Percentiles rank a stretch among this genome's conserved stretches.
Conservation (phyloP, 768 basidiomycete species). For the Astraeus odoratus region DNA sequence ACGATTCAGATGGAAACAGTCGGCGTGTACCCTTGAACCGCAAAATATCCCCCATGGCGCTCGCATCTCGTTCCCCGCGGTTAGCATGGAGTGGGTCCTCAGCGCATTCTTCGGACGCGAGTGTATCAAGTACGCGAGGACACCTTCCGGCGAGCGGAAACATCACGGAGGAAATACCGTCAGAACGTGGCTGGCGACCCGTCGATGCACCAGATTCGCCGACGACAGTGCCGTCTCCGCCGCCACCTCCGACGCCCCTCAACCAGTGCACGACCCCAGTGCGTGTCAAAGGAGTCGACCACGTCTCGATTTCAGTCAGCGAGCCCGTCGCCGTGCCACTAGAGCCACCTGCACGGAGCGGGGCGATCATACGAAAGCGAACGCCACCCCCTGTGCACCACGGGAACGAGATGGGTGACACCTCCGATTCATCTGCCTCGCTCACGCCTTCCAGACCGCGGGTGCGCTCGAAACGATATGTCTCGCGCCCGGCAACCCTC, state of each 20-base stretch:
- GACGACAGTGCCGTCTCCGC: conserved; percentile 10
- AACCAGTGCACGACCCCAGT: conserved; percentile 18
- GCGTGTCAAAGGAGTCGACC: conserved; percentile 23
- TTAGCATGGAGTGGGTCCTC: conserved; percentile 34
- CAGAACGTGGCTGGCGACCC: conserved; percentile 26
- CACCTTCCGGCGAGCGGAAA: conserved; percentile 14
- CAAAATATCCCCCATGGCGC: conserved; percentile 66
- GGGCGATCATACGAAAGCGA: conserved; percentile 33
- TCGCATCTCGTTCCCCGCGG: conserved; percentile 35
- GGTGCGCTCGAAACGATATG: conserved; percentile 47
- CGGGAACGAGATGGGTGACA: conserved; percentile 27
- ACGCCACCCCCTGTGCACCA: conserved; percentile 22
- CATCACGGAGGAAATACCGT: conserved; percentile 16
- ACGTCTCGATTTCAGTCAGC: conserved; percentile 27
- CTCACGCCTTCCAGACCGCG: conserved; percentile 31
- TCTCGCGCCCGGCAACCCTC: conserved; percentile 40
- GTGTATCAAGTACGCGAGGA: conserved; percentile 25
- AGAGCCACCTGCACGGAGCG: conserved; percentile 21
- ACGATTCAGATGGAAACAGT: conserved; percentile 54
- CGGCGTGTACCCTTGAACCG: conserved; percentile 60
- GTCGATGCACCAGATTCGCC: conserved; percentile 31
- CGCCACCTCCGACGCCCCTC: conserved; percentile 29
- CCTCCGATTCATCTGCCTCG: conserved; percentile 39
- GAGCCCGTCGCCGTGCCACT: conserved; percentile 15
- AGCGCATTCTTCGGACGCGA: conserved; percentile 34